Percentiles rank a stretch among this genome's conserved stretches.
phyloP scores from a whole-genome alignment of 1,139 yeast species.

The Lodderomyces jiufengensis region DNA sequence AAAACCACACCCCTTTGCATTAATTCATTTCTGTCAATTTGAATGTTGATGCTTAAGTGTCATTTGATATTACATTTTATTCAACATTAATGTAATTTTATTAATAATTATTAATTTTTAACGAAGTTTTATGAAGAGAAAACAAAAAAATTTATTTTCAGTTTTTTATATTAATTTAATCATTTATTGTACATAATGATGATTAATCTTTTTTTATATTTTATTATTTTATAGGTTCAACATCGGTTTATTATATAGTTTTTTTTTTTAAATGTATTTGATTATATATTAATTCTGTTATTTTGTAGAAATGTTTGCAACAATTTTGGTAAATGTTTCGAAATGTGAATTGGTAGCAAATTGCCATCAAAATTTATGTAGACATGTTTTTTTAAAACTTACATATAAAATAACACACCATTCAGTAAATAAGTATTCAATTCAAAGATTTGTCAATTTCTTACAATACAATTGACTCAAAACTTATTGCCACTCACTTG shows the following conservation, averaged over 20 bases:
- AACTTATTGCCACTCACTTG: not conserved
- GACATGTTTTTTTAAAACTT: no score
- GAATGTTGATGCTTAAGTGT: conserved; percentile 40
- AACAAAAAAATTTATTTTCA: conserved; percentile 13
- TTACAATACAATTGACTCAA: conserved; percentile 1
- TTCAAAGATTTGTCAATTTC: not conserved
- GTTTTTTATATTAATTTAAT: conserved; percentile 17
- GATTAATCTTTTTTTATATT: no score
- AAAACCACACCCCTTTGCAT: conserved; percentile 20
- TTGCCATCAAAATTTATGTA: conserved; percentile 7
- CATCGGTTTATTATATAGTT: conserved; percentile 10
- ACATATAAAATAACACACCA: no score
- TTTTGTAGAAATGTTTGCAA: no score
- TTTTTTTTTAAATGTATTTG: conserved; percentile 2
- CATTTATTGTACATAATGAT: conserved; percentile 9
- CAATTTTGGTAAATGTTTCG: no score
- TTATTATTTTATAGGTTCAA: conserved; percentile 5
- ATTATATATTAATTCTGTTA: not conserved
- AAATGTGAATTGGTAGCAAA: not conserved
- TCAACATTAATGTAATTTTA: conserved; percentile 62
- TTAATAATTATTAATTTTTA: conserved; percentile 17
- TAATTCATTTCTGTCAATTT: conserved; percentile 29
- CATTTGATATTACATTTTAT: conserved; percentile 49
- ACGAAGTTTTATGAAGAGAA: conserved; percentile 14
- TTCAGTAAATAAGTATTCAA: no score